Evolutionary conservation across 2,329 filamentous ascomycete genomes (phyloP), one percentile per base, ranked within the genome.

Genomic region (Beauveria sp.): DNA sequence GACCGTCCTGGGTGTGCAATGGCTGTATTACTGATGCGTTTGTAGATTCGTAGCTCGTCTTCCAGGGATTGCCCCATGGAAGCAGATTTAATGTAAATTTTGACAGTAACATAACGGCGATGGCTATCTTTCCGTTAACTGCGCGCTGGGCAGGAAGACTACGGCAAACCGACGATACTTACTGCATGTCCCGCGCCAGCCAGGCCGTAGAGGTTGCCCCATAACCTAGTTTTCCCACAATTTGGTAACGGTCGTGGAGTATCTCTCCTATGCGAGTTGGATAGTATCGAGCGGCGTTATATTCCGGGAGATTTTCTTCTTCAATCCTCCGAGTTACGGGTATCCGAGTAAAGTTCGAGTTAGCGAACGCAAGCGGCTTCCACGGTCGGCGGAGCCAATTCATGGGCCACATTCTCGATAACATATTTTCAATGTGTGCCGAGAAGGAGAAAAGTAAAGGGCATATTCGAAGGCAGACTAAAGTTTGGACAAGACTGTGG

Each of bases 11-110:
- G 31, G 20, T 40, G 56, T 4, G 2, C 12, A 2, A 46, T 50
- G 22, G 56, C 24, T 51, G 10, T 26, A n/a, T 28, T 16, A 31
- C 22, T 49, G 55, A 58, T 59, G 5, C 34, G 56, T 10, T 8
- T 22, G 22, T 80, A 79, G n/a, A 79, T 78, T 3, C 69, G 65
- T 12, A 79, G 65, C 66, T 80, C 78, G 18, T 76, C 46, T 4
- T 72, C 67, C 5, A 70, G 10, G 24, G 69, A 64, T 8, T 40
- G 16, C 0, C 69, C 69, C 66, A 73, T 68, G 0, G 67, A 64
- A 52, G 64, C 7, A 0, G 69, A 64, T 8, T 67, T 61, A 0
- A 71, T 61, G 38, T 69, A 75, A 1, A 76, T 51, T 45, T 76
- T 77, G 5, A 77, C 61, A 0, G 72, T 68, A 1, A 76, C 72